Evolutionary conservation across 768 basidiomycete genomes (phyloP).

Genomic region (Tricholoma matsutake): DNA sequence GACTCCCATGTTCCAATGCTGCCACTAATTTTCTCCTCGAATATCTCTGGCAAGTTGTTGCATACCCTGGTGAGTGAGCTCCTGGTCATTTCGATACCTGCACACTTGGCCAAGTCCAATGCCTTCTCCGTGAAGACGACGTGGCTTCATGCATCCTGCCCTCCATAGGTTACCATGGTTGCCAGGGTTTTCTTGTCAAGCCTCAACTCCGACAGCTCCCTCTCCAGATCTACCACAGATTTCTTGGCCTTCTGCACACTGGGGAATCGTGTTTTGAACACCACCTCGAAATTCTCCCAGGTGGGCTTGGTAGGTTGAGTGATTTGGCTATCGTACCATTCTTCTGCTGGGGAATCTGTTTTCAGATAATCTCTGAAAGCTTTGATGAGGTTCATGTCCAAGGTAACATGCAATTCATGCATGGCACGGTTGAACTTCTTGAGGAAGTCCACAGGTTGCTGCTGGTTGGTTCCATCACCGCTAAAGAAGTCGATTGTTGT

Average conservation of each 20-base stretch:
- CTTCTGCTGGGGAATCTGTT: background rate
- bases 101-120: background rate
- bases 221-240: background rate
- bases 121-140: no score
- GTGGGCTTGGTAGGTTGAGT: background rate
- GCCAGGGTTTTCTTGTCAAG: no score
- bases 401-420: background rate
- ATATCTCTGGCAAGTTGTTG: background rate
- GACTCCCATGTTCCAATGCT: no score
- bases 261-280: background rate
- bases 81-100: background rate
- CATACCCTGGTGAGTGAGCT: background rate
- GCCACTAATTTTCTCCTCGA: no score
- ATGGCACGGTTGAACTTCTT: background rate
- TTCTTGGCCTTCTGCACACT: background rate
- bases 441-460: background rate
- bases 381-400: background rate
- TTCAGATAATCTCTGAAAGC: background rate
- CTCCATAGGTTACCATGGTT: no score
- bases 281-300: background rate
- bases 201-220: no score
- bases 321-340: background rate
- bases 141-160: no score
- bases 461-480: no score
- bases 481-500: no score